phyloP scores from a whole-genome alignment of 2,329 filamentous ascomycete species.

The Clonostachys chloroleuca region DNA sequence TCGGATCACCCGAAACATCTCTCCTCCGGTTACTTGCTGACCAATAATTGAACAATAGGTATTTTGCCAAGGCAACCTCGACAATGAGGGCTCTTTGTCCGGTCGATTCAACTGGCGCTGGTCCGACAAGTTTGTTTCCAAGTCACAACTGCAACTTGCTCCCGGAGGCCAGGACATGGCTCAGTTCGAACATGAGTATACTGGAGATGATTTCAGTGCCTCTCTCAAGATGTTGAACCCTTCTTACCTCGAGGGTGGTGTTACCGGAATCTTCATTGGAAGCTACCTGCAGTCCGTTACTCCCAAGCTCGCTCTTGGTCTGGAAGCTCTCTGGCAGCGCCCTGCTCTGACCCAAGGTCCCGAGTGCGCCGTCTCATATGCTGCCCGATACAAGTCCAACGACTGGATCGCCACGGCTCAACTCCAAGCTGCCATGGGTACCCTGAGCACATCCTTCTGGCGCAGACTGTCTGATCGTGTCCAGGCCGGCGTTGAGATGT shows the following conservation, averaged over 20 bases:
- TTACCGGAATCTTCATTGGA: constrained; percentile 93
- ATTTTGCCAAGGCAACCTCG: constrained; percentile 92
- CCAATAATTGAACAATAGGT: constrained; percentile 48
- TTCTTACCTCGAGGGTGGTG: constrained; percentile 83
- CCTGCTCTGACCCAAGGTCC: constrained; percentile 78
- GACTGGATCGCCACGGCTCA: constrained; percentile 95
- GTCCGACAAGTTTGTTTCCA: constrained; percentile 75
- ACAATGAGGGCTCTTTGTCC: constrained; percentile 84
- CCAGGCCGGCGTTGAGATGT: constrained; percentile 93
- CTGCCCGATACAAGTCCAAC: constrained; percentile 81
- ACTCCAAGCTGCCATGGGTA: constrained; percentile 76
- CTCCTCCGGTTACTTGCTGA: too few relatives aligned
- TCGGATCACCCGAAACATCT: too few relatives aligned
- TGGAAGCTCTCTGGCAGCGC: constrained; percentile 94
- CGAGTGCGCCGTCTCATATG: constrained; percentile 89
- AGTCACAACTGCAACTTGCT: constrained; percentile 82
- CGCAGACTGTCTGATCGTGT: constrained; percentile 88
- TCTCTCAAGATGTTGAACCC: constrained; percentile 94
- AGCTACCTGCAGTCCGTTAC: constrained; percentile 95
- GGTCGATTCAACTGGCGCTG: constrained; percentile 93
- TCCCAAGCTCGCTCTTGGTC: constrained; percentile 76
- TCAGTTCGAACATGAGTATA: constrained; percentile 94
- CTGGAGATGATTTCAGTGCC: constrained; percentile 86
- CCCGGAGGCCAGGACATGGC: constrained; percentile 81
- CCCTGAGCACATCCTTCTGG: constrained; percentile 91